Percentiles rank a stretch among this genome's conserved stretches.
phyloP scores from a whole-genome alignment of 352 stramenopile genomes.

The Phytophthora meadii region DNA sequence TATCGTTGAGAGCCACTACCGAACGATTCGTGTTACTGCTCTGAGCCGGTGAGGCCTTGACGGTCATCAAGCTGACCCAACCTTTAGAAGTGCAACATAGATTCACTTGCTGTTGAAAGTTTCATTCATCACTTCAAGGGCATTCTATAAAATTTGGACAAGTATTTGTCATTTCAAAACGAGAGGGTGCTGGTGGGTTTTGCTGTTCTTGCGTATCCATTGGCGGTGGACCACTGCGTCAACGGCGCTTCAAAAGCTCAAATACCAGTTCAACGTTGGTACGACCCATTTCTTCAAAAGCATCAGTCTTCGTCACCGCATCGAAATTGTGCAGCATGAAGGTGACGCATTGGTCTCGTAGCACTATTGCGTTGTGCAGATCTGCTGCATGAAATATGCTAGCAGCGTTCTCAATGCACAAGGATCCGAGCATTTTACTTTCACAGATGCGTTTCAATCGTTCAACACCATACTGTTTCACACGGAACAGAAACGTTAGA shows the following conservation, averaged over 20 bases:
- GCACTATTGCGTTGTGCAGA: slow-evolving; percentile 92
- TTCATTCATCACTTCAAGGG: slow-evolving; percentile 1
- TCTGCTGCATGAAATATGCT: slow-evolving; percentile 97
- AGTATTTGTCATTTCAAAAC: slow-evolving; percentile 21
- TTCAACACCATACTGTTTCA: slow-evolving; percentile 79
- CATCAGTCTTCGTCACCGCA: slow-evolving; percentile 94
- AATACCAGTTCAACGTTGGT: slow-evolving; percentile 99
- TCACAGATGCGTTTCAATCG: slow-evolving; percentile 95
- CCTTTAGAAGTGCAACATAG: slow-evolving; percentile 16
- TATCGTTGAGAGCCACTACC: slow-evolving; percentile 34
- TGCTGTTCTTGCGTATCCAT: neutral
- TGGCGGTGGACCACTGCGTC: neutral
- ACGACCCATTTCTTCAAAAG: slow-evolving; percentile 99
- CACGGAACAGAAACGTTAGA: slow-evolving; percentile 17
- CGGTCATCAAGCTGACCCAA: neutral
- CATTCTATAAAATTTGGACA: slow-evolving; percentile 24
- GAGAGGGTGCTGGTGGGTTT: neutral
- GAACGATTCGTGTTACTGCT: slow-evolving; percentile 35
- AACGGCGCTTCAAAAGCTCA: slow-evolving; percentile 93
- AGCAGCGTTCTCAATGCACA: slow-evolving; percentile 96
- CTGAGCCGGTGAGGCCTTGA: slow-evolving; percentile 16
- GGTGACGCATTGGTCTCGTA: slow-evolving; percentile 95
- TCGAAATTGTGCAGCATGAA: slow-evolving; percentile 99
- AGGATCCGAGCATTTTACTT: slow-evolving; percentile 94
- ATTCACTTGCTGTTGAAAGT: neutral